A percentile compares a stretch with the other conserved stretches of the same genome.
These are phyloP conservation scores for Huntiella omanensis DNA, from an alignment of 2,329 filamentous ascomycete species.

Conservation along the genomic window DNA sequence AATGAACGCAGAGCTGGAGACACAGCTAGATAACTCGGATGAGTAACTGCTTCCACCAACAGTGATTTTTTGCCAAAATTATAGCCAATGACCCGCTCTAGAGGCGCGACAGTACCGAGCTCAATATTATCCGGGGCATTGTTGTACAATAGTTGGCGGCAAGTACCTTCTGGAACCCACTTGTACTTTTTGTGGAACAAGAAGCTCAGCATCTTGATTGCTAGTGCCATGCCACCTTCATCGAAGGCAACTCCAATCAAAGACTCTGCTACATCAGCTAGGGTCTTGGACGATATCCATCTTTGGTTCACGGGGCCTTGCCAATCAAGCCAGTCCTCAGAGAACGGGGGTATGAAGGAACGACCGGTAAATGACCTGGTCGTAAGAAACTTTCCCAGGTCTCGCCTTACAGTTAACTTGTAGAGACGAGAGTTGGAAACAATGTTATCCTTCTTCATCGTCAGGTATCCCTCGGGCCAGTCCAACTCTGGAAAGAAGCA, in stretches of 20 bases:
- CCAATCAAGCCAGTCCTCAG: constrained; percentile 19
- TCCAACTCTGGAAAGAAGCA: constrained; percentile 29
- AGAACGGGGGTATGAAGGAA: constrained; percentile 54
- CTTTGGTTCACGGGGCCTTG: constrained; percentile 15
- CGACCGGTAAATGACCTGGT: constrained; percentile 44
- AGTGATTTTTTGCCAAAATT: constrained; percentile 48
- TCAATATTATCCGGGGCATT: constrained; percentile 15
- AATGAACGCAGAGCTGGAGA: constrained; percentile 26
- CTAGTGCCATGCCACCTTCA: constrained; percentile 46
- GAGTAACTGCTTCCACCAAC: constrained; percentile 64
- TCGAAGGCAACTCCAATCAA: constrained; percentile 60
- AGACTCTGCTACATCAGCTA: constrained; percentile 78
- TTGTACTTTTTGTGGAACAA: constrained; percentile 25
- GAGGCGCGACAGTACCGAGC: constrained; percentile 12
- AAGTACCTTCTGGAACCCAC: constrained; percentile 29
- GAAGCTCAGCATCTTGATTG: constrained; percentile 49
- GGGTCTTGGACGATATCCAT: constrained; percentile 50
- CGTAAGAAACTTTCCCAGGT: constrained; percentile 56
- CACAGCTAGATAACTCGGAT: constrained; percentile 35
- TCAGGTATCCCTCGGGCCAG: constrained; percentile 63
- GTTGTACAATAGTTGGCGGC: constrained; percentile 25
- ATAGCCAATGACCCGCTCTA: constrained; percentile 52
- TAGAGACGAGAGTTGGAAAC: constrained; percentile 62
- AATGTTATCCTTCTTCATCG: constrained; percentile 44
- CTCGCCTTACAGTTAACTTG: constrained; percentile 39